Base-by-base conservation (phyloP, 768 basidiomycete species). In the Mycena vitilis region DNA sequence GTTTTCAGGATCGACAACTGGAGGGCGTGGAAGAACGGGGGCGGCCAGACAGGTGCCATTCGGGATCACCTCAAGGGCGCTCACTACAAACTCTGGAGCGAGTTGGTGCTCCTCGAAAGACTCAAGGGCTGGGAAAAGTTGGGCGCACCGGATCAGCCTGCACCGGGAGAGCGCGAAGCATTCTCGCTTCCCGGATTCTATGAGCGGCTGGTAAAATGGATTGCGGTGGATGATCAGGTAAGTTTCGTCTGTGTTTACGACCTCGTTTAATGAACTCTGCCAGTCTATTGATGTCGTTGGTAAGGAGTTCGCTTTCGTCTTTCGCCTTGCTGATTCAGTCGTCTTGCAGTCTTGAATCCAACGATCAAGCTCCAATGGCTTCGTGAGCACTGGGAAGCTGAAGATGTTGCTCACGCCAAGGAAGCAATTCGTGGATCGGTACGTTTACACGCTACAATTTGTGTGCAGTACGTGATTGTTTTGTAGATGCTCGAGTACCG, bases 271-370 rank as follows among this genome's bases (percentile, higher is more conserved):
- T n/a, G 10, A 4, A 12, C 60, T 62, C 18, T 12, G 18, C n/a
- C 42, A 54, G 61, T 63, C 61, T 18, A 25, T 63, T 5, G 61
- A 63, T 22, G 55, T 57, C 18, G 55, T 57, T 5, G 55, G 44
- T n/a, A n/a, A n/a, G n/a, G n/a, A n/a, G n/a, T n/a, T n/a, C n/a
- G n/a, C n/a, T n/a, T n/a, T n/a, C n/a, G n/a, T n/a, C n/a, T n/a
- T n/a, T n/a, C 40, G 5, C 9, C 7, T 23, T 40, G 8, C 38
- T 4, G 44, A 45, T 23, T 47, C 4, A 60, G 12, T 11, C 42
- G 2, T 2, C 18, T 55, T 23, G 9, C 45, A 74, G 70, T 72
- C 25, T 58, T 74, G 23, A 75, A 75, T 40, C 75, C 49, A 0
- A 58, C 37, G 8, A 73, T 71, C 40, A 77, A 69, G 42, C 62